Percentiles rank a stretch among this genome's conserved stretches.
phyloP scores from a whole-genome alignment of 495 filamentous ascomycete genomes.

The Friedmanniomyces endolithicus region DNA sequence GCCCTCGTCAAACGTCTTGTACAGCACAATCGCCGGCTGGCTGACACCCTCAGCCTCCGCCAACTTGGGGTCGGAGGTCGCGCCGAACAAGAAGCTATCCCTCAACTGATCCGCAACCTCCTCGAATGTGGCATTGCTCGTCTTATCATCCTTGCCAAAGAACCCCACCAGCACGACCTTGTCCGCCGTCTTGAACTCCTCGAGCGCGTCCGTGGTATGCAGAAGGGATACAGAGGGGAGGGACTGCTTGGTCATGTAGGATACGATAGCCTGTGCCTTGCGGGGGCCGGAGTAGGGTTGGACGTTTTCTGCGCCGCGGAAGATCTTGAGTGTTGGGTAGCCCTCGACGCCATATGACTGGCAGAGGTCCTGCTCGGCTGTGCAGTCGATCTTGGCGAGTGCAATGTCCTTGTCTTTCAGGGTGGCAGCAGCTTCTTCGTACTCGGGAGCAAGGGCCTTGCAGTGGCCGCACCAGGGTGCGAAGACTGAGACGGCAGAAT shows the following conservation, averaged over 20 bases:
- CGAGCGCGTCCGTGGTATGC: slow-evolving; percentile 56
- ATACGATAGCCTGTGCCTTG: slow-evolving; percentile 85
- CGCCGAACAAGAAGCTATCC: slow-evolving; percentile 85
- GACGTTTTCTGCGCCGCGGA: slow-evolving; percentile 79
- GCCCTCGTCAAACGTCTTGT: slow-evolving; percentile 98
- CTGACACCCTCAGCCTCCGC: slow-evolving; percentile 83
- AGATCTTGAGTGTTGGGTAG: slow-evolving; percentile 97
- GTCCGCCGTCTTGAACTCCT: slow-evolving; percentile 94
- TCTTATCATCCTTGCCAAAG: slow-evolving; percentile 72
- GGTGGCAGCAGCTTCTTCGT: slow-evolving; percentile 81
- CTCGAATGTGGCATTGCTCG: slow-evolving; percentile 67
- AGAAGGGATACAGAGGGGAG: slow-evolving; percentile 82
- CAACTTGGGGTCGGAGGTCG: slow-evolving; percentile 66
- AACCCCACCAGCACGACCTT: slow-evolving; percentile 92
- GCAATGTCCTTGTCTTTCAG: slow-evolving; percentile 92
- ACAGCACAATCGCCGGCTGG: slow-evolving; percentile 77
- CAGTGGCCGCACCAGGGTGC: slow-evolving; percentile 68
- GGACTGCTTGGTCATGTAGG: slow-evolving; percentile 98
- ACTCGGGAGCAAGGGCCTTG: slow-evolving; percentile 74
- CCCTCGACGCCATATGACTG: slow-evolving; percentile 82
- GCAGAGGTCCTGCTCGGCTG: slow-evolving; percentile 84
- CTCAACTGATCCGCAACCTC: slow-evolving; percentile 70
- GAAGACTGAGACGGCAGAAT: slow-evolving; percentile 40
- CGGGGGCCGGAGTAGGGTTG: slow-evolving; percentile 77
- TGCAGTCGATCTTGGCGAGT: slow-evolving; percentile 92